Evolutionary conservation across 1,284 basidiomycete genomes (phyloP).

Genomic region (Schizopora paradoxa): DNA sequence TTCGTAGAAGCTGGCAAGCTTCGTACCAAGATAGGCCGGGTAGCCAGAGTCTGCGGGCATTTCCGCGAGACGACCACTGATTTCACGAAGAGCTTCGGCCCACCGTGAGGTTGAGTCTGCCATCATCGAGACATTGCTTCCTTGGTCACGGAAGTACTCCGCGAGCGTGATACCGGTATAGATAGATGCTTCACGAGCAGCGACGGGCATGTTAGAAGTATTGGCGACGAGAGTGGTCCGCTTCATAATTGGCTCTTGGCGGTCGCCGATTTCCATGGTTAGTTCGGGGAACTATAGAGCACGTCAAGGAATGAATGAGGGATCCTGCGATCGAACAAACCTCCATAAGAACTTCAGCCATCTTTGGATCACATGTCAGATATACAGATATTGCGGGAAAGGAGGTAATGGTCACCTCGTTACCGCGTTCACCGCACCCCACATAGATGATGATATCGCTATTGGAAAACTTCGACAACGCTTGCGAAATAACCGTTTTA

Average conservation of each 20-base stretch:
- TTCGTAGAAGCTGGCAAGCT: constrained; percentile 98
- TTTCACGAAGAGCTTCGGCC: constrained; percentile 99
- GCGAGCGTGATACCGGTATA: constrained; percentile 99
- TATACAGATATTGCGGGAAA: background rate
- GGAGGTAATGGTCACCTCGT: constrained; percentile 51
- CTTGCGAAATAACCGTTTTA: constrained; percentile 96
- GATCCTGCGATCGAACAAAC: constrained; percentile 34
- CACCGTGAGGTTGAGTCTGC: constrained; percentile 99
- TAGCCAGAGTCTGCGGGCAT: constrained; percentile 99
- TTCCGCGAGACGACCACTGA: constrained; percentile 97
- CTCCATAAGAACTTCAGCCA: constrained; percentile 98
- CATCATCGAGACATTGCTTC: constrained; percentile 99
- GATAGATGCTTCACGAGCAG: constrained; percentile 98
- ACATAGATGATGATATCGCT: constrained; percentile 99
- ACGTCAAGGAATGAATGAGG: constrained; percentile 13
- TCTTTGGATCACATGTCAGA: constrained; percentile 40
- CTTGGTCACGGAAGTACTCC: constrained; percentile 99
- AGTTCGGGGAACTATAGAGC: constrained; percentile 84
- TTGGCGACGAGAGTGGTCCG: constrained; percentile 98
- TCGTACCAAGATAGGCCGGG: constrained; percentile 95
- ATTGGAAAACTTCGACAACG: constrained; percentile 98
- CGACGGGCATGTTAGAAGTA: constrained; percentile 99
- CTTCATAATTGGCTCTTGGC: constrained; percentile 99
- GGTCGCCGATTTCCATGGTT: constrained; percentile 84
- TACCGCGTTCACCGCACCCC: constrained; percentile 92